phyloP scores from a whole-genome alignment of 257 asterid genomes.

The Marsdenia floribunda region DNA sequence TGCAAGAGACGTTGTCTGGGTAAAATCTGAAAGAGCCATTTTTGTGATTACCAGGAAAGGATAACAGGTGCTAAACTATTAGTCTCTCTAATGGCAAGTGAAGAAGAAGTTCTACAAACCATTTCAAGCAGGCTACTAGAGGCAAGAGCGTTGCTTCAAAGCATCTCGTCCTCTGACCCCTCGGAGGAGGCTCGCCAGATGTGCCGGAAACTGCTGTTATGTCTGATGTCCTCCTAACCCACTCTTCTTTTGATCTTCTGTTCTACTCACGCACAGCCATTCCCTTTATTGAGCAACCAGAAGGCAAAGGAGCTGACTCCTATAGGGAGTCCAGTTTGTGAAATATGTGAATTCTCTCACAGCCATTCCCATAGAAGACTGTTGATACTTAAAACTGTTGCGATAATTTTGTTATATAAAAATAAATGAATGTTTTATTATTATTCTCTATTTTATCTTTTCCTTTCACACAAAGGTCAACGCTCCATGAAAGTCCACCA shows the following conservation, averaged over 20 bases:
- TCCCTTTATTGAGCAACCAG: no score
- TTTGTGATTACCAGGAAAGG: constrained; percentile 51
- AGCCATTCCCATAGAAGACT: no score
- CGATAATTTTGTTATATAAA: no score
- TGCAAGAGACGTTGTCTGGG: not conserved
- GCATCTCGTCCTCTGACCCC: constrained; percentile 44
- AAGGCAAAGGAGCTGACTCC: no score
- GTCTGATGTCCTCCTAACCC: constrained; percentile 37
- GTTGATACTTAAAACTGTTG: no score
- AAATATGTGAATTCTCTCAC: no score
- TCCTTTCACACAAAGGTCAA: no score
- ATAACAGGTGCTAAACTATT: constrained; percentile 62
- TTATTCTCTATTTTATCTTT: no score
- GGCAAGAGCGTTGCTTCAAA: constrained; percentile 53
- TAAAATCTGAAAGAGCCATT: not conserved
- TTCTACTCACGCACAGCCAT: not conserved
- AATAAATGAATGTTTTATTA: no score
- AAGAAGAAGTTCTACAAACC: constrained; percentile 56
- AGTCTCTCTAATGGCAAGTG: constrained; percentile 69
- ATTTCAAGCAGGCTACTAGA: constrained; percentile 50
- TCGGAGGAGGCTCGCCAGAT: constrained; percentile 47
- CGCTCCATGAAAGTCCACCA: no score
- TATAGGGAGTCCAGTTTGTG: no score
- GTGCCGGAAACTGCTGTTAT: constrained; percentile 59
- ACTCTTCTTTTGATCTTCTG: not conserved